Evolutionary conservation across 1,284 basidiomycete species (phyloP).

Genomic region (Coriolopsis trogii): DNA sequence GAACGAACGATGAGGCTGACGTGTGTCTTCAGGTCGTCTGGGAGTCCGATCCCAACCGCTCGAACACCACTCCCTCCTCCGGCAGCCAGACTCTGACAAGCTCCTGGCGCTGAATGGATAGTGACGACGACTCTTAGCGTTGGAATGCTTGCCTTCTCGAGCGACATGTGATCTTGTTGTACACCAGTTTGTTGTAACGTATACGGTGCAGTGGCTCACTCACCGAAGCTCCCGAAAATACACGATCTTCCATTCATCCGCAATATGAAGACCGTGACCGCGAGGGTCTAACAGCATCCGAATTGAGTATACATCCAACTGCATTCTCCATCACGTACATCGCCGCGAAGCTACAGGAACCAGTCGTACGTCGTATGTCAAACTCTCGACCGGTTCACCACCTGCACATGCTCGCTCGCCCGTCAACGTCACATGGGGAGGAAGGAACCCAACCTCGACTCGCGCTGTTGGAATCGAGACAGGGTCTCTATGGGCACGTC

Average conservation of each 20-base stretch:
- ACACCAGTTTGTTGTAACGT: neutral
- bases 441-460: constrained; percentile 14
- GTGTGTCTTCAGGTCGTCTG: constrained; percentile 39
- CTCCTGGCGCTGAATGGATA: constrained; percentile 18
- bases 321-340: neutral
- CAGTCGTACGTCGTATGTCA: no score
- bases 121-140: neutral
- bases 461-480: neutral
- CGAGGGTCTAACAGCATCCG: neutral
- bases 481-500: neutral
- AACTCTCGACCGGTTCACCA: neutral
- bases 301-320: no score
- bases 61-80: constrained; percentile 43
- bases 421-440: constrained; percentile 11
- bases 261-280: constrained; percentile 3
- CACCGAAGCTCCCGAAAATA: constrained; percentile 2
- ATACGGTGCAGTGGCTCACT: neutral
- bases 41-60: constrained; percentile 63
- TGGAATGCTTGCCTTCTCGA: neutral
- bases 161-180: neutral
- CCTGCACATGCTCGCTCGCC: neutral
- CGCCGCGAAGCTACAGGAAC: neutral
- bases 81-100: constrained; percentile 41
- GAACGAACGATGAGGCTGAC: neutral
- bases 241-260: neutral